phyloP scores from a whole-genome alignment of 2,329 filamentous ascomycete species.

The Trichoderma atrobrunneum region DNA sequence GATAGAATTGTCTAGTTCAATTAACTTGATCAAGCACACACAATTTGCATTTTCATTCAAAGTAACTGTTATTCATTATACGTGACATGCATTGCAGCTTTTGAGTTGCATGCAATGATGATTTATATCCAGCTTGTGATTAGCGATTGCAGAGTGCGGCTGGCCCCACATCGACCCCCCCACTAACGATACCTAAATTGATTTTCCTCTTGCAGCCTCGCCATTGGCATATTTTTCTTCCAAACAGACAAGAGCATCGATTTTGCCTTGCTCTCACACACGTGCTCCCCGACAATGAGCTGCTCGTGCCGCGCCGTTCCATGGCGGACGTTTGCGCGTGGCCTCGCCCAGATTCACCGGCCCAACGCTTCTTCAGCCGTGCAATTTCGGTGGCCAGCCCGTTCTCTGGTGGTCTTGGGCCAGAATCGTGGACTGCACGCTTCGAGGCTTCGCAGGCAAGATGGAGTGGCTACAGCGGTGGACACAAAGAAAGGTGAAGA shows the following conservation, averaged over 20 bases:
- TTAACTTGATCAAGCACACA: background rate
- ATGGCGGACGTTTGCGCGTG: constrained; percentile 48
- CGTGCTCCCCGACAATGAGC: constrained; percentile 36
- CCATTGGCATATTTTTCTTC: background rate
- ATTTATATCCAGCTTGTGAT: background rate
- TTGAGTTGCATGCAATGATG: background rate
- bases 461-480: constrained; percentile 12
- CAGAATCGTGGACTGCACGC: constrained; percentile 27
- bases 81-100: background rate
- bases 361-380: constrained; percentile 24
- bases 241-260: background rate
- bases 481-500: constrained; percentile 20
- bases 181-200: background rate
- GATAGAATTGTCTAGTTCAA: background rate
- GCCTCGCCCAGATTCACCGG: constrained; percentile 41
- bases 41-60: background rate
- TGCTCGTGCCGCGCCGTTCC: constrained; percentile 48
- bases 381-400: background rate
- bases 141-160: background rate
- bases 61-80: background rate
- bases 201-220: constrained; percentile 10
- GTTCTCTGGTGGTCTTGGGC: constrained; percentile 19
- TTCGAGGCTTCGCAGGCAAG: constrained; percentile 24
- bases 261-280: background rate
- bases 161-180: constrained; percentile 3